Evolutionary conservation across 202 grass and related monocot genomes (phyloP).

Genomic region (Carex arenaria): DNA sequence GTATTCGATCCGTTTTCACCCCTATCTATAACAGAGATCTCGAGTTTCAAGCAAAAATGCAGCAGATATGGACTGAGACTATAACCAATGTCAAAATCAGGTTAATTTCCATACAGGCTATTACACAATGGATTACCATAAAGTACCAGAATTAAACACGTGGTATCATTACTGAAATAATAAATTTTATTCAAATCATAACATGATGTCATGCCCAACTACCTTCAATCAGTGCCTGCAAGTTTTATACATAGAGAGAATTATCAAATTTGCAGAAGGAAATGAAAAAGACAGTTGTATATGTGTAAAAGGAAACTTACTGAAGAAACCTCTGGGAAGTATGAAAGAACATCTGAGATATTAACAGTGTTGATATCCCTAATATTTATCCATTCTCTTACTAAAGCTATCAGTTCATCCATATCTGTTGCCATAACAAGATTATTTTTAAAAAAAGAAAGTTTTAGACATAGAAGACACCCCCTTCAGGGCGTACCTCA

Average conservation of each 20-base stretch:
- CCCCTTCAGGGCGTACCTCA: too few species aligned
- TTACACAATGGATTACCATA: neutral
- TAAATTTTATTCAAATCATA: neutral
- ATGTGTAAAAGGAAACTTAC: constrained; percentile 33
- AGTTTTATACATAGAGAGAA: constrained; percentile 30
- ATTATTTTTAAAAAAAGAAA: constrained; percentile 1
- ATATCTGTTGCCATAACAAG: constrained; percentile 36
- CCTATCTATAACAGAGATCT: too few species aligned
- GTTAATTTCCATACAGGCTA: neutral
- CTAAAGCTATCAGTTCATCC: constrained; percentile 52
- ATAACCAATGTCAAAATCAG: neutral
- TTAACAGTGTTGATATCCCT: constrained; percentile 37
- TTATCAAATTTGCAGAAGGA: constrained; percentile 19
- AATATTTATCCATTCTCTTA: constrained; percentile 75
- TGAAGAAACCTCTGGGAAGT: constrained; percentile 69
- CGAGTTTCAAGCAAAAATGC: neutral
- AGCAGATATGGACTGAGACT: neutral
- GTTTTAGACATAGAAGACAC: too few species aligned
- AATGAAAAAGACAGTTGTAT: neutral
- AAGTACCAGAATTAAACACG: neutral
- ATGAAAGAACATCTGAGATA: constrained; percentile 66
- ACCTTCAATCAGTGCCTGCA: constrained; percentile 88
- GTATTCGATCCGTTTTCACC: too few species aligned
- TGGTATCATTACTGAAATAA: constrained; percentile 1
- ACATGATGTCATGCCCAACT: constrained; percentile 17